Evolutionary conservation across 2,329 filamentous ascomycete species (phyloP).

Genomic region (Cryphonectria naterciae): DNA sequence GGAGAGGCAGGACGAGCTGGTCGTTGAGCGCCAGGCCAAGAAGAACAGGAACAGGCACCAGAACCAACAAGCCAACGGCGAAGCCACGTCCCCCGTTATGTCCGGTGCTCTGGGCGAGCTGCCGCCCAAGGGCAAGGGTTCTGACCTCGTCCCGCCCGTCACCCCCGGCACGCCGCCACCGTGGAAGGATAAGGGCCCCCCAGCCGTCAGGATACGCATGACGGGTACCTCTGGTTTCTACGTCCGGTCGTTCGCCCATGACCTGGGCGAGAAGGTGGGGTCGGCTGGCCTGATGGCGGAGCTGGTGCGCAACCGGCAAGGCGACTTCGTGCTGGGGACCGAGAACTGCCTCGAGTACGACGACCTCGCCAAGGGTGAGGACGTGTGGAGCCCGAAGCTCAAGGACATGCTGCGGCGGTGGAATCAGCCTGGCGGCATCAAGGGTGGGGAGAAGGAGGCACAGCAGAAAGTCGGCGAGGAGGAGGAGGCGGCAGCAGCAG

Average conservation of each 20-base stretch:
- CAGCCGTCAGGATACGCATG: constrained; percentile 83
- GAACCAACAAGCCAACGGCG: constrained; percentile 34
- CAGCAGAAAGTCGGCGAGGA: constrained; percentile 24
- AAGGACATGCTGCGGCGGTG: constrained; percentile 53
- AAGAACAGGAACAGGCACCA: constrained; percentile 39
- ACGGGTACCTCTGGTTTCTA: constrained; percentile 97
- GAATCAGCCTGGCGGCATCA: constrained; percentile 32
- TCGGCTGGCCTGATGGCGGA: constrained; percentile 87
- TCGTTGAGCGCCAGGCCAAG: constrained; percentile 53
- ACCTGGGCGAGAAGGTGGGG: constrained; percentile 80
- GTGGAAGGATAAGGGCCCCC: constrained; percentile 66
- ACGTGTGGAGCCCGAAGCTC: constrained; percentile 81
- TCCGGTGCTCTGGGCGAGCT: constrained; percentile 60
- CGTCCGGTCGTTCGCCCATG: constrained; percentile 90
- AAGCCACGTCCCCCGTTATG: constrained; percentile 51
- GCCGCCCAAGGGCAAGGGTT: constrained; percentile 50
- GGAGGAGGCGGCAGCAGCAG: constrained; percentile 5
- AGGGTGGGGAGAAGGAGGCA: constrained; percentile 30
- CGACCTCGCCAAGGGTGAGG: constrained; percentile 76
- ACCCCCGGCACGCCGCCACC: constrained; percentile 55
- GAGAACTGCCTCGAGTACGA: constrained; percentile 77
- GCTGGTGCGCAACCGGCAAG: constrained; percentile 80
- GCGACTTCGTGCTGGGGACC: constrained; percentile 73
- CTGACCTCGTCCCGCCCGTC: constrained; percentile 58
- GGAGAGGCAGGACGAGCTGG: constrained; percentile 59